A percentile compares a stretch with the other conserved stretches of the same genome.
Conservation (phyloP, 129 eudicot genomes). For the Mikania micrantha region DNA sequence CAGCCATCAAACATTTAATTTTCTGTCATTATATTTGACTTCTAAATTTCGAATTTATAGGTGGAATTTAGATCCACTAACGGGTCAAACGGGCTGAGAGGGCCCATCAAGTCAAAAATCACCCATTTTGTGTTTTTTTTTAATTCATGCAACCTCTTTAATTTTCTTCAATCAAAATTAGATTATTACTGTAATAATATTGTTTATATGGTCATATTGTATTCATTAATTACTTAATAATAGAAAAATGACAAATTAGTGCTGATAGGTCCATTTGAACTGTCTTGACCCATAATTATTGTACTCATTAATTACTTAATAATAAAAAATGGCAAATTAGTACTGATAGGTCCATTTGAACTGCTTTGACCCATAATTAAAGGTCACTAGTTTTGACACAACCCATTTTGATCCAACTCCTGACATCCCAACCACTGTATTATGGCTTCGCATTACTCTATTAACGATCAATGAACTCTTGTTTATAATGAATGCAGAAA, state of each 20-base stretch:
- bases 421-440: not conserved
- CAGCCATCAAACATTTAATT: no score
- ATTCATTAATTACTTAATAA: not conserved
- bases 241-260: not conserved
- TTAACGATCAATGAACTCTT: constrained; percentile 2
- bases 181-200: not conserved
- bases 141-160: not conserved
- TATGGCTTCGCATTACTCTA: constrained; percentile 8
- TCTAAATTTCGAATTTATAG: not conserved
- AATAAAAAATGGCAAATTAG: not conserved
- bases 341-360: not conserved
- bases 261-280: not conserved
- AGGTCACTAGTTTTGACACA: not conserved
- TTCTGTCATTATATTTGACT: not conserved
- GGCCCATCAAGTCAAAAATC: not conserved
- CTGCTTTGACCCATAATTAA: not conserved
- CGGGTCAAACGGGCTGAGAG: not conserved
- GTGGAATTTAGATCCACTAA: not conserved
- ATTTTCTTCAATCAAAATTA: not conserved
- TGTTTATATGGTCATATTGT: not conserved
- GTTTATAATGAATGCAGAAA: constrained; percentile 49
- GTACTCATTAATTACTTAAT: not conserved
- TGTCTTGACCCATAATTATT: not conserved
- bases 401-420: not conserved
- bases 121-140: not conserved